These are phyloP conservation scores for Coffea canephora DNA, from an alignment of 257 asterid genomes.

Conservation along the genomic window DNA sequence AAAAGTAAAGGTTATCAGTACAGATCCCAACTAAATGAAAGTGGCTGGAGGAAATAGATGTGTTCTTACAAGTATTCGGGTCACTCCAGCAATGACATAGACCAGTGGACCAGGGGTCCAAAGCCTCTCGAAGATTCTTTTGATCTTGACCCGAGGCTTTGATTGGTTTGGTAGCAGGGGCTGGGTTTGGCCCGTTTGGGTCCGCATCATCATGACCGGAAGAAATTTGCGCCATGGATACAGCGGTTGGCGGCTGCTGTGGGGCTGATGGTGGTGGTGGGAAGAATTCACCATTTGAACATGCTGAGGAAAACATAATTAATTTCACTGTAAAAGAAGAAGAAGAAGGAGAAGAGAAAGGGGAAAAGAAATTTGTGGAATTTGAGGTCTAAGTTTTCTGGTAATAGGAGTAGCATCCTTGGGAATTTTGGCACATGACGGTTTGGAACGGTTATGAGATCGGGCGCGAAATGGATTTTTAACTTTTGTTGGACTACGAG, in stretches of 20 bases:
- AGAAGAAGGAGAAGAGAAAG: too few species aligned
- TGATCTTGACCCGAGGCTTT: background rate
- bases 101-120: conserved; percentile 51
- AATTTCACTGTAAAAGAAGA: background rate
- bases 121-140: conserved; percentile 11
- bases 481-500: too few species aligned
- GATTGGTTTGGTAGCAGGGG: background rate
- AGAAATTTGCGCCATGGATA: background rate
- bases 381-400: too few species aligned
- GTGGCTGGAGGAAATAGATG: background rate
- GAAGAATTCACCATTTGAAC: background rate
- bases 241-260: background rate
- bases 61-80: conserved; percentile 38
- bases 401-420: too few species aligned
- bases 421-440: too few species aligned
- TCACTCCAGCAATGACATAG: conserved; percentile 43
- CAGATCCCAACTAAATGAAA: background rate
- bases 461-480: too few species aligned
- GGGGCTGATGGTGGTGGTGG: conserved; percentile 10
- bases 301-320: conserved; percentile 6
- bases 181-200: too few species aligned
- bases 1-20: too few species aligned
- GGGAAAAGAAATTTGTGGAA: too few species aligned
- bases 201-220: background rate
- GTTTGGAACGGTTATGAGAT: too few species aligned